Base-by-base conservation (phyloP, 768 basidiomycete species). In the Cystofilobasidium macerans region DNA sequence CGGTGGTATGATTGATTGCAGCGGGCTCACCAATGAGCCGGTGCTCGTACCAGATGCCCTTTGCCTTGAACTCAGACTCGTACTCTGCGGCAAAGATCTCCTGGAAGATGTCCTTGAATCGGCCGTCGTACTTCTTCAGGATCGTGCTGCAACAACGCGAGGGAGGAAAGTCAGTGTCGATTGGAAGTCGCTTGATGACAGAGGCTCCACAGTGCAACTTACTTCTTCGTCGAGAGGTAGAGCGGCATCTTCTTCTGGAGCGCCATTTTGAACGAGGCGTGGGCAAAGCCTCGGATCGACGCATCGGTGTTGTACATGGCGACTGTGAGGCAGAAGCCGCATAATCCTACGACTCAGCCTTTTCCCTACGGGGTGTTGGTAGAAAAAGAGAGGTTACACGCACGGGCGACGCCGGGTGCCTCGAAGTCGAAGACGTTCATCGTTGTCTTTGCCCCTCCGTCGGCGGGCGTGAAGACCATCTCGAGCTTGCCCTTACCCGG, bases 71-170 rank as follows among this genome's bases (percentile, higher is more conserved):
- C 61, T 80, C 78, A 1, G 79, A 67, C 75, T 86, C 86, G 81
- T 91, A 92, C 64, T 57, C 78, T 81, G 79, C 72, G 9, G 94
- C 89, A 76, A 90, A 99, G 72, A 97, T 86, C 73, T 95, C 91
- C 76, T 97, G 85, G 85, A 99, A 95, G 75, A 94, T 92, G 73
- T 99, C 95, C 81, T 99, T 99, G 84, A 98, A 99, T 35, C 93
- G 84, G 51, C 95, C 95, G 73, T 98, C 95, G 76, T 99, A 99
- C 75, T 86, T 92, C 65, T 77, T 76, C 70, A 77, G 64, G 65
- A 77, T 77, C 30, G 76, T 77, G 72, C 74, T 76, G 62, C n/a
- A n/a, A n/a, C n/a, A n/a, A n/a, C n/a, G n/a, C 8, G 32, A 58
- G 2, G 40, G 40, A 4, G 22, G 45, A 16, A 24, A 6, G 22